Evolutionary conservation across 2,329 filamentous ascomycete genomes (phyloP).

Genomic region (Pyrenophora teres): DNA sequence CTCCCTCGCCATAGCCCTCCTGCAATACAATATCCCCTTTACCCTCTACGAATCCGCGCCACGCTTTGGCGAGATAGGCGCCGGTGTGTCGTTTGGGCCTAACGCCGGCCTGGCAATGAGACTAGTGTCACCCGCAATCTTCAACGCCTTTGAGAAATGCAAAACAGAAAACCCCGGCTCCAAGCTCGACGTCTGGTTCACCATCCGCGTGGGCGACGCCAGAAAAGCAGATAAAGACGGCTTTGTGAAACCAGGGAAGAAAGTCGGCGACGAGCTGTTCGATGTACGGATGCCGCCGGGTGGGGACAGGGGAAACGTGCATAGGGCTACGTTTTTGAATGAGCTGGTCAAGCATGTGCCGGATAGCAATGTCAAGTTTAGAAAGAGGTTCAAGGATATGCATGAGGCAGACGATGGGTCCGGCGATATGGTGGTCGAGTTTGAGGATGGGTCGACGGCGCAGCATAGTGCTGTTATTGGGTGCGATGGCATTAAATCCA

Average conservation of each 20-base stretch:
- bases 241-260: constrained; percentile 32
- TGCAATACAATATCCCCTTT: constrained; percentile 52
- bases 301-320: constrained; percentile 46
- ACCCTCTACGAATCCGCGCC: constrained; percentile 62
- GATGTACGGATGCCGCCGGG: constrained; percentile 31
- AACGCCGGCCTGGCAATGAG: constrained; percentile 62
- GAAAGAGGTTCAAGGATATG: constrained; percentile 47
- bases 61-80: constrained; percentile 62
- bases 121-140: constrained; percentile 54
- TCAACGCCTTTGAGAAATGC: constrained; percentile 49
- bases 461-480: constrained; percentile 60
- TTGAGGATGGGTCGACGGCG: constrained; percentile 55
- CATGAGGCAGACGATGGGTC: constrained; percentile 37
- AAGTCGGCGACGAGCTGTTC: constrained; percentile 39
- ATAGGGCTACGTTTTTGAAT: constrained; percentile 58
- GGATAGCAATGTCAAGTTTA: constrained; percentile 49
- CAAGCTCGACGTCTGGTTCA: constrained; percentile 36
- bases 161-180: constrained; percentile 46
- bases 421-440: constrained; percentile 45
- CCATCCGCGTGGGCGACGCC: constrained; percentile 39
- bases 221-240: constrained; percentile 39
- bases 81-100: constrained; percentile 61
- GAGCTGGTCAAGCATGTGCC: constrained; percentile 57
- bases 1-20: constrained; percentile 58
- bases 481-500: constrained; percentile 69